Conservation (phyloP, 2,329 filamentous ascomycete species). For the Penicillium sp. region DNA sequence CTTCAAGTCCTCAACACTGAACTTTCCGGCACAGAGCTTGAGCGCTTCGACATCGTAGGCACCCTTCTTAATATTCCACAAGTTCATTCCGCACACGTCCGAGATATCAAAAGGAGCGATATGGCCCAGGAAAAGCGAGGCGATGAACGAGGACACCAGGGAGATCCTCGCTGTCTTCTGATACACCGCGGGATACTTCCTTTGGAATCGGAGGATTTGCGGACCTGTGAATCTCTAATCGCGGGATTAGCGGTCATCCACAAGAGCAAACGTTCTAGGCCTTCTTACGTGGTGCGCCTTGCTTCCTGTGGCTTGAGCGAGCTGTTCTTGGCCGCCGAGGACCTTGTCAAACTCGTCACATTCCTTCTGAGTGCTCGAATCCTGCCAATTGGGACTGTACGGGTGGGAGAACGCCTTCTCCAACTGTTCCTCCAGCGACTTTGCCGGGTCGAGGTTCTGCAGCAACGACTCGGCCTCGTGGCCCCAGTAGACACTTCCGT, state of each 20-base stretch:
- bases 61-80: slow-evolving; percentile 80
- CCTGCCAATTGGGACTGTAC: slow-evolving; percentile 95
- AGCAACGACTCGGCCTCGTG: slow-evolving; percentile 63
- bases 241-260: slow-evolving; percentile 2
- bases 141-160: slow-evolving; percentile 90
- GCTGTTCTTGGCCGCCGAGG: slow-evolving; percentile 60
- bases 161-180: slow-evolving; percentile 76
- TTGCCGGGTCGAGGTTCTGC: slow-evolving; percentile 54
- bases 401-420: slow-evolving; percentile 70
- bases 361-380: slow-evolving; percentile 87
- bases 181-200: slow-evolving; percentile 76
- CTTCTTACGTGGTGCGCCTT: slow-evolving; percentile 80
- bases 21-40: slow-evolving; percentile 64
- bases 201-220: slow-evolving; percentile 84
- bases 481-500: slow-evolving; percentile 95
- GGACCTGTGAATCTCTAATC: slow-evolving; percentile 90
- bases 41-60: slow-evolving; percentile 72
- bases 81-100: slow-evolving; percentile 93
- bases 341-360: slow-evolving; percentile 80
- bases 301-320: slow-evolving; percentile 81
- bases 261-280: background rate
- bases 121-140: slow-evolving; percentile 78
- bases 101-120: slow-evolving; percentile 88
- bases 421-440: slow-evolving; percentile 68
- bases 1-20: slow-evolving; percentile 61